Evolutionary conservation across 1,284 basidiomycete genomes (phyloP).

Genomic region (Porodaedalea pini): DNA sequence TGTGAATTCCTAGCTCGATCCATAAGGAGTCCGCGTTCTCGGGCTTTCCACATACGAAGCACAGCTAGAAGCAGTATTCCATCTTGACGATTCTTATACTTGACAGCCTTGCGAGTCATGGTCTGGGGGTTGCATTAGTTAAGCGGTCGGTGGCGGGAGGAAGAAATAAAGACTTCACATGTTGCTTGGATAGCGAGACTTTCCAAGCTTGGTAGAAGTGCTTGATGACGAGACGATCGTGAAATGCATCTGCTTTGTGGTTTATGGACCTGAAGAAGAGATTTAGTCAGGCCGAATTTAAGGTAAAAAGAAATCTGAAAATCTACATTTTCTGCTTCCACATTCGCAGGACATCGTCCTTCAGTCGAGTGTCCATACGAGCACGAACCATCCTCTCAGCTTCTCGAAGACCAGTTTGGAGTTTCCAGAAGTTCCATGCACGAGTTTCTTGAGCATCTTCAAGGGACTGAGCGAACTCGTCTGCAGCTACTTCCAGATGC

Average conservation of each 20-base stretch:
- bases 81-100: slow-evolving; percentile 59
- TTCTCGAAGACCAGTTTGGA: neutral
- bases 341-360: neutral
- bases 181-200: slow-evolving; percentile 1
- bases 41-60: slow-evolving; percentile 68
- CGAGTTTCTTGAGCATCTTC: slow-evolving; percentile 5
- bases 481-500: slow-evolving; percentile 7
- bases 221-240: slow-evolving; percentile 9
- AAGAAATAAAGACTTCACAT: slow-evolving; percentile 4
- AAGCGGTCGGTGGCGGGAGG: slow-evolving; percentile 55
- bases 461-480: neutral
- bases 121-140: slow-evolving; percentile 30
- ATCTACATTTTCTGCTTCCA: slow-evolving; percentile 13
- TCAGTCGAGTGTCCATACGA: slow-evolving; percentile 8
- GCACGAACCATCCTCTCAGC: slow-evolving; percentile 3
- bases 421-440: slow-evolving; percentile 18
- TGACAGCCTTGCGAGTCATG: slow-evolving; percentile 52
- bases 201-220: slow-evolving; percentile 14
- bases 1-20: slow-evolving; percentile 50
- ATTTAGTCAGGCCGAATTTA: neutral
- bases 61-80: slow-evolving; percentile 60
- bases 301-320: neutral
- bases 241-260: slow-evolving; percentile 11
- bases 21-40: slow-evolving; percentile 60
- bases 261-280: slow-evolving; percentile 6